phyloP scores from a whole-genome alignment of 1,139 yeast genomes.

The Pichia sp. region DNA sequence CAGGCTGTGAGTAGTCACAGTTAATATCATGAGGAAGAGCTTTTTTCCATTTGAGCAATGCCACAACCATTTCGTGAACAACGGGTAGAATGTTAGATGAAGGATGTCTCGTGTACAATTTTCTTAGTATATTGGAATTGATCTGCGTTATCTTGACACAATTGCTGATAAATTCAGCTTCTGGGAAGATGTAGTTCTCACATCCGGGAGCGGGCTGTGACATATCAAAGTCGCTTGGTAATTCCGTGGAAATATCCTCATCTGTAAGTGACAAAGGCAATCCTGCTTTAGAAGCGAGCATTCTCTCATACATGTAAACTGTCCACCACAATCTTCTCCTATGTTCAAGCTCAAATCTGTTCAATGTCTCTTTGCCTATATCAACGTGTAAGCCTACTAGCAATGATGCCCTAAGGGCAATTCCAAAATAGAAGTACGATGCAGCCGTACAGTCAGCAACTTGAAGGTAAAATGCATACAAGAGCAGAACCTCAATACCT shows the following conservation, averaged over 20 bases:
- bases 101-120: conserved; percentile 73
- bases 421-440: conserved; percentile 74
- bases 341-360: conserved; percentile 70
- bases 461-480: conserved; percentile 77
- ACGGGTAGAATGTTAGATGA: conserved; percentile 69
- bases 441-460: conserved; percentile 84
- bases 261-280: conserved; percentile 75
- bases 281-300: conserved; percentile 83
- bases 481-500: conserved; percentile 71
- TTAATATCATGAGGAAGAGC: conserved; percentile 58
- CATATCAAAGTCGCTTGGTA: conserved; percentile 70
- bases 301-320: conserved; percentile 81
- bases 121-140: conserved; percentile 67
- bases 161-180: conserved; percentile 72
- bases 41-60: conserved; percentile 66
- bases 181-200: conserved; percentile 71
- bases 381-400: conserved; percentile 82
- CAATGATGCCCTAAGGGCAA: conserved; percentile 70
- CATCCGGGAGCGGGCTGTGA: conserved; percentile 51
- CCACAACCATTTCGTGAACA: conserved; percentile 65
- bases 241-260: conserved; percentile 69
- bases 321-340: conserved; percentile 89
- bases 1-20: conserved; percentile 56
- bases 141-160: conserved; percentile 80
- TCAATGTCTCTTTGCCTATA: conserved; percentile 61